Evolutionary conservation across 495 filamentous ascomycete genomes (phyloP).

Genomic region (Xylaria telfairii): DNA sequence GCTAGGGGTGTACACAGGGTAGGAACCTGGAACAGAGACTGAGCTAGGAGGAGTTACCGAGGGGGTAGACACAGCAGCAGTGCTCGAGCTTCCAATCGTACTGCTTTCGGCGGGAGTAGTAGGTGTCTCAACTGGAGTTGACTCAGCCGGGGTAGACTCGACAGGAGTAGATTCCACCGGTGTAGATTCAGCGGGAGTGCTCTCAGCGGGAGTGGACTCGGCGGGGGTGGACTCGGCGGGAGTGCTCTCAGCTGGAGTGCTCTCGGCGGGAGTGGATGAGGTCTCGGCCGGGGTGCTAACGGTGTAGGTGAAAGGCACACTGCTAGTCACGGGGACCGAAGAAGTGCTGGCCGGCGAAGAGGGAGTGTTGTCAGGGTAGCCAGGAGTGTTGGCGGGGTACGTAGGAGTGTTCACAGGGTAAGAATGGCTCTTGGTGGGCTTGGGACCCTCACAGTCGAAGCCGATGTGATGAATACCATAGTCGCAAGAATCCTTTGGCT

Average conservation of each 20-base stretch:
- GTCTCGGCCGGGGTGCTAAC: conserved; percentile 27
- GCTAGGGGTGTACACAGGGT: conserved; percentile 25
- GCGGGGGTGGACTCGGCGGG: conserved; percentile 1
- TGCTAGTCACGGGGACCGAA: conserved; percentile 4
- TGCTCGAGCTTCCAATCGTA: conserved; percentile 22
- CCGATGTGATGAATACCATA: conserved; percentile 78
- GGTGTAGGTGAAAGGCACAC: conserved; percentile 24
- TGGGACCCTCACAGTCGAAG: conserved; percentile 76
- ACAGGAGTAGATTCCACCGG: conserved; percentile 24
- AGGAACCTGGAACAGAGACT: conserved; percentile 26
- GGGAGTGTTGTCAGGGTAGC: conserved; percentile 23
- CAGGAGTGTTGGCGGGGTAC: conserved; percentile 29
- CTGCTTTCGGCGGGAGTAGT: conserved; percentile 18
- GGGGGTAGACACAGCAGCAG: conserved; percentile 24
- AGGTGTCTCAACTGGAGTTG: conserved; percentile 1
- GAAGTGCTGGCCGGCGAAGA: conserved; percentile 7
- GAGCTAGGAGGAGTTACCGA: conserved; percentile 3
- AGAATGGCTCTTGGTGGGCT: conserved; percentile 40
- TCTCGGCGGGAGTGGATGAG: conserved; percentile 28
- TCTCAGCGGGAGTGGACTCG: conserved; percentile 15
- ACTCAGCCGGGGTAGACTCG: background rate
- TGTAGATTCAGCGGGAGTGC: conserved; percentile 22
- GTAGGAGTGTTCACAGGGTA: conserved; percentile 33
- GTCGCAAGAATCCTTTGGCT: conserved; percentile 62
- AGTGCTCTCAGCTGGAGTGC: conserved; percentile 26